phyloP scores from a whole-genome alignment of 805 yeast genomes.

The Saturnispora sekii region DNA sequence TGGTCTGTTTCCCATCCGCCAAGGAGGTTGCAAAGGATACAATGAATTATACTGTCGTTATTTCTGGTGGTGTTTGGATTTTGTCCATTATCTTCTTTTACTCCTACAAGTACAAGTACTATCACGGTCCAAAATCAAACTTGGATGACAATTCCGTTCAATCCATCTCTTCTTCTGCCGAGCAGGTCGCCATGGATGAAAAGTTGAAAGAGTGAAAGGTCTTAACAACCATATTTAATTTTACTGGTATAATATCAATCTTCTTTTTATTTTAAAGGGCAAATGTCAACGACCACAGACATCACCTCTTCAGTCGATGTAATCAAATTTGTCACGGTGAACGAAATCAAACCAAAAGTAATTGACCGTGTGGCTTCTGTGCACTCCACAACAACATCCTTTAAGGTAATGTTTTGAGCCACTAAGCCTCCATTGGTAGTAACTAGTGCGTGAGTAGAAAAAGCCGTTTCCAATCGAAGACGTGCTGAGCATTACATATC shows the following conservation, averaged over 20 bases:
- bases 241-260: neutral
- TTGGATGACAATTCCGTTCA: constrained; percentile 10
- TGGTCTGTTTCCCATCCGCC: constrained; percentile 49
- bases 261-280: too few species aligned
- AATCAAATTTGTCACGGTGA: too few species aligned
- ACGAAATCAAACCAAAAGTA: too few species aligned
- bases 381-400: too few species aligned
- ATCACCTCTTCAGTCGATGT: too few species aligned
- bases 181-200: constrained; percentile 1
- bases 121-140: constrained; percentile 22
- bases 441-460: too few species aligned
- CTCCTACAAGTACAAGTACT: constrained; percentile 18
- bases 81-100: constrained; percentile 17
- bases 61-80: constrained; percentile 26
- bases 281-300: too few species aligned
- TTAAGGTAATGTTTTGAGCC: too few species aligned
- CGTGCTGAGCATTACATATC: too few species aligned
- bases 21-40: constrained; percentile 27
- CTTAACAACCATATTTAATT: neutral
- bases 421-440: too few species aligned
- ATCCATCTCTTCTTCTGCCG: constrained; percentile 9
- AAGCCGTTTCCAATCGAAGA: too few species aligned
- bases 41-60: constrained; percentile 30
- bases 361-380: too few species aligned
- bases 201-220: neutral